Conservation (phyloP, 352 stramenopile species). For the Pythium aquatile region DNA sequence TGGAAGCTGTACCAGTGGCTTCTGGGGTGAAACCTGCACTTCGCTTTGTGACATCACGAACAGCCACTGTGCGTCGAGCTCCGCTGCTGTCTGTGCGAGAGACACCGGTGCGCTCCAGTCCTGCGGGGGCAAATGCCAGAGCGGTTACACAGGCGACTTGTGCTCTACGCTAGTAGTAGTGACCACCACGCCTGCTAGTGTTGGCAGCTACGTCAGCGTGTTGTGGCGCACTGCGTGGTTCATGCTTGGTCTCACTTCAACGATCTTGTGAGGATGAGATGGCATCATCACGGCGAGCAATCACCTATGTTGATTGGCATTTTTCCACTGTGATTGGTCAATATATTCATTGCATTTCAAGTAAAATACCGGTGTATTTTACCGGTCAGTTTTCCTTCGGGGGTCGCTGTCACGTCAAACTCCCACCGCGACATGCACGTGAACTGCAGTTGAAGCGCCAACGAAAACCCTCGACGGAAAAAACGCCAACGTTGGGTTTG, state of each 20-base stretch:
- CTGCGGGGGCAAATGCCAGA: neutral
- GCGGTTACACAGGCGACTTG: neutral
- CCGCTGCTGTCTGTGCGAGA: neutral
- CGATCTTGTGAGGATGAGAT: neutral
- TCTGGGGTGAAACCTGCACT: neutral
- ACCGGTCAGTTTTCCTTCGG: neutral
- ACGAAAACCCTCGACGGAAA: neutral
- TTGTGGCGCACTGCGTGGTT: neutral
- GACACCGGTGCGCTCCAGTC: neutral
- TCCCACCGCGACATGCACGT: neutral
- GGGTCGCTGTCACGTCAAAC: constrained; percentile 1
- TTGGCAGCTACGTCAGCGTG: neutral
- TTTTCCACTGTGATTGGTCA: neutral
- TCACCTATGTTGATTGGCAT: neutral
- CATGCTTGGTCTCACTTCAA: neutral
- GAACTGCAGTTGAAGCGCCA: constrained; percentile 5
- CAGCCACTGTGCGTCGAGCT: neutral
- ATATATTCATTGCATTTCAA: neutral
- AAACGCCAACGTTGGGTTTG: constrained; percentile 3
- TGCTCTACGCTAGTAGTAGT: neutral
- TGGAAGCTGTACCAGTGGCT: neutral
- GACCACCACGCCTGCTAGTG: neutral
- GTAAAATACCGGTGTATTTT: neutral
- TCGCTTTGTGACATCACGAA: neutral
- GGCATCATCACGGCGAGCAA: neutral